Evolutionary conservation across 352 stramenopile species (phyloP), one percentile per base, ranked within the genome.

Genomic region (Phytophthora aleatoria): DNA sequence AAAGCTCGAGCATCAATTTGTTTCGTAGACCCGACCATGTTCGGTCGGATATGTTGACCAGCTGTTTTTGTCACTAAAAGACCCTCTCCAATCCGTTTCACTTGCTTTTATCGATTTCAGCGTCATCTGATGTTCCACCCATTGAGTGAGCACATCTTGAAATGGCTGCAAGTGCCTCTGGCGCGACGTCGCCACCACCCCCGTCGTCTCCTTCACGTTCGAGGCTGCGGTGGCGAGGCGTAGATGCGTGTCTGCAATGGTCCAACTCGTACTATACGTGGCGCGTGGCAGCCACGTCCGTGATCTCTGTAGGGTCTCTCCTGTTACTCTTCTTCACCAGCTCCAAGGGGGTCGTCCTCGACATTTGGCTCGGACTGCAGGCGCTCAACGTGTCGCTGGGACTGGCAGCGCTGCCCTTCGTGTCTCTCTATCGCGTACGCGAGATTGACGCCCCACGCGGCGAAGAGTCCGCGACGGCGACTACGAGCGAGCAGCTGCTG

Each of bases 181-280:
- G 12, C n/a, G 5, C 33, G 5, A 36, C 38, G 27, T 35, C 44
- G 16, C 50, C 53, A 28, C 41, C 42, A 15, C 44, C 58, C n/a
- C 42, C 26, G 28, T 41, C 54, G 5, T 16, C 51, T 41, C 13
- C 58, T 48, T 42, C 48, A 12, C 49, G 48, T 41, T 9, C 35
- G 10, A 41, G 35, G 3, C 13, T 43, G 8, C 48, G 49, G 7
- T 83, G 72, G 80, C 61, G 52, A 4, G 72, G 76, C 30, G 35
- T 76, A 8, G 80, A 89, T 71, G 69, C 74, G 31, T 67, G 70
- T 44, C 67, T 89, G 30, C 81, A 87, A 61, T 79, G 78, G 68
- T 75, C 77, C 47, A 91, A 91, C 68, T 84, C 83, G 56, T 90
- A 89, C 79, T 90, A 88, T 66, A 78, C 80, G 10, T 82, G 78